Percentiles rank a stretch among this genome's conserved stretches.
These are phyloP conservation scores for Ascochyta viciae-villosae DNA, from an alignment of 2,329 filamentous ascomycete genomes.

Conservation along the genomic window DNA sequence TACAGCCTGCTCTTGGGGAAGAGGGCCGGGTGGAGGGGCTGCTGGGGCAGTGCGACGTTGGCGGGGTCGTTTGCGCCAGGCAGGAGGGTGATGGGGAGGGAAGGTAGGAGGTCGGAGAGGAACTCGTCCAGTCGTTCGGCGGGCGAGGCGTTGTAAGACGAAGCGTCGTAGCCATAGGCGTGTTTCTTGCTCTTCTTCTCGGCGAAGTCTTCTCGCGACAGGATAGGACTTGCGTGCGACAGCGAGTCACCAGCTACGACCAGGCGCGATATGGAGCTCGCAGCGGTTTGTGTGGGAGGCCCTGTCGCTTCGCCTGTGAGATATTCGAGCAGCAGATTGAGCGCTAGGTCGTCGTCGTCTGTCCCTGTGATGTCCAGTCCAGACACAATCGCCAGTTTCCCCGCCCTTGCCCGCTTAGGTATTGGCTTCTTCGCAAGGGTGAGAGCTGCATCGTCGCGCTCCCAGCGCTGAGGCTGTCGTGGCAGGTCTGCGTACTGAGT, in stretches of 20 bases:
- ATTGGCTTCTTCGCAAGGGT: constrained; percentile 43
- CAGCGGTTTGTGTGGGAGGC: constrained; percentile 63
- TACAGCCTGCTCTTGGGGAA: constrained; percentile 80
- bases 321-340: constrained; percentile 84
- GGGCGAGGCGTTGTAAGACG: constrained; percentile 84
- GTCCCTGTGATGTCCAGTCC: constrained; percentile 83
- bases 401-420: constrained; percentile 55
- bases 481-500: constrained; percentile 87
- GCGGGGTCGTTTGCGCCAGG: constrained; percentile 86
- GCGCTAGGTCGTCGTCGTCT: constrained; percentile 74
- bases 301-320: constrained; percentile 82
- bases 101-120: constrained; percentile 79
- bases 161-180: constrained; percentile 87
- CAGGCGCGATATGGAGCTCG: constrained; percentile 77
- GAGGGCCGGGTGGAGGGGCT: constrained; percentile 91
- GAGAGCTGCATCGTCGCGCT: constrained; percentile 61
- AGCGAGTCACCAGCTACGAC: constrained; percentile 94
- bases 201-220: constrained; percentile 55
- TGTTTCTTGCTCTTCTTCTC: constrained; percentile 70
- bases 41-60: constrained; percentile 88
- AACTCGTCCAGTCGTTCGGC: constrained; percentile 85
- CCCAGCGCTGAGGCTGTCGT: constrained; percentile 82
- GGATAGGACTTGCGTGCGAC: constrained; percentile 55
- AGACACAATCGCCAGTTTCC: constrained; percentile 87
- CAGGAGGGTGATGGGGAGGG: constrained; percentile 86